Evolutionary conservation across 2,329 filamentous ascomycete species (phyloP).

Genomic region (Venturia carpophila): DNA sequence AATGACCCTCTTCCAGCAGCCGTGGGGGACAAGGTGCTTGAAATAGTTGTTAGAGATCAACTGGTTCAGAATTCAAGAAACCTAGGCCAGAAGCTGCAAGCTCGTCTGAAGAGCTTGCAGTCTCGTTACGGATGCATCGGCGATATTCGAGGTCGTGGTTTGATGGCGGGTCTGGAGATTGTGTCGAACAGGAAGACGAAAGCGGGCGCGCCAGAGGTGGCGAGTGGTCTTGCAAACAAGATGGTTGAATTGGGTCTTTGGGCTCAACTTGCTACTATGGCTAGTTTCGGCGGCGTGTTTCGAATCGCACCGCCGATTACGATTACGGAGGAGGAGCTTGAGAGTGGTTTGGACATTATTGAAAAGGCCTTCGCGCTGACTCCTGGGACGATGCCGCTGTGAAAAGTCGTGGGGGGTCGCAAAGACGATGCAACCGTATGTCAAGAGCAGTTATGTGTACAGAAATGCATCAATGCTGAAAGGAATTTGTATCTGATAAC

Average conservation of each 20-base stretch:
- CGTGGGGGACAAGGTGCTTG: slow-evolving; percentile 54
- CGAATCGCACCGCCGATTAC: slow-evolving; percentile 27
- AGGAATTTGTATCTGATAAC: neutral
- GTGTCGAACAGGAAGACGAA: slow-evolving; percentile 45
- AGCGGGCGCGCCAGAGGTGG: slow-evolving; percentile 41
- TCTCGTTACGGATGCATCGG: slow-evolving; percentile 53
- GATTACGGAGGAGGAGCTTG: slow-evolving; percentile 27
- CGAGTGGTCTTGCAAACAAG: slow-evolving; percentile 39
- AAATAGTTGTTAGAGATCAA: slow-evolving; percentile 51
- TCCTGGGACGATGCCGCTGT: slow-evolving; percentile 35
- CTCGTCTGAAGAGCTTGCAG: slow-evolving; percentile 41
- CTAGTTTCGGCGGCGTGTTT: slow-evolving; percentile 38
- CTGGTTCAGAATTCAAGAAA: slow-evolving; percentile 41
- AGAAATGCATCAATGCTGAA: neutral
- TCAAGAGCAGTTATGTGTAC: neutral
- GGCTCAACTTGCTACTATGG: slow-evolving; percentile 49
- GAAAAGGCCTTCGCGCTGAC: slow-evolving; percentile 50
- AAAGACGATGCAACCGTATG: neutral
- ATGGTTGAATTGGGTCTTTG: slow-evolving; percentile 48
- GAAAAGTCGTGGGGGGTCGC: slow-evolving; percentile 15
- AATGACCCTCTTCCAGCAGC: slow-evolving; percentile 55
- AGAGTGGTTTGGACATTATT: slow-evolving; percentile 47
- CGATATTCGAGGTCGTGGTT: slow-evolving; percentile 51
- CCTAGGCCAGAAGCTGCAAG: slow-evolving; percentile 41
- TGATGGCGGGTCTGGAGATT: slow-evolving; percentile 54